Conservation (phyloP, 1,139 yeast genomes). For the Diutina rugosa region DNA sequence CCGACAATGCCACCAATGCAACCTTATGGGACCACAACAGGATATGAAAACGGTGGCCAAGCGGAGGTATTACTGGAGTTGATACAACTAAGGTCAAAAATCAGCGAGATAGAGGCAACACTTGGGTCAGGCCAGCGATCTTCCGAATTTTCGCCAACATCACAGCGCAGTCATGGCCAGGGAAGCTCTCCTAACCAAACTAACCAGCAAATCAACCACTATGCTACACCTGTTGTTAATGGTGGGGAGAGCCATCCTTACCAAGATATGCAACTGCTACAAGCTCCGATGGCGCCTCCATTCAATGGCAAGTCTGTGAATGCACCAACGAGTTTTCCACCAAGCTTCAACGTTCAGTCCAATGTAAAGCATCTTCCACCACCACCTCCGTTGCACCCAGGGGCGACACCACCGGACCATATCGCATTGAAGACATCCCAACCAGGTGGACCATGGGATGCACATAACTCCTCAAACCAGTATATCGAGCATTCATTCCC, state of each 20-base stretch:
- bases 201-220: background rate
- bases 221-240: background rate
- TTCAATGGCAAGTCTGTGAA: background rate
- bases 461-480: background rate
- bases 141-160: background rate
- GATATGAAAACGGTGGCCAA: background rate
- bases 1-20: background rate
- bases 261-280: background rate
- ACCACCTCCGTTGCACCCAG: background rate
- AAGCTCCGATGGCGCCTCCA: background rate
- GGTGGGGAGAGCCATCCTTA: background rate
- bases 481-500: background rate
- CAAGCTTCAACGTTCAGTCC: background rate
- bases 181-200: background rate
- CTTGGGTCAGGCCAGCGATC: background rate
- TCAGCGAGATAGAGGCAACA: background rate
- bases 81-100: background rate
- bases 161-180: background rate
- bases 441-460: background rate
- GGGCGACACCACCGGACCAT: background rate
- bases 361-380: background rate
- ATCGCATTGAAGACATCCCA: background rate
- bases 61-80: background rate
- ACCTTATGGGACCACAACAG: background rate
- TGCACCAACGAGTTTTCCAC: background rate